A percentile compares a stretch with the other conserved stretches of the same genome.
phyloP scores from a whole-genome alignment of 2,329 filamentous ascomycete species.

The Dactylonectria macrodidyma region DNA sequence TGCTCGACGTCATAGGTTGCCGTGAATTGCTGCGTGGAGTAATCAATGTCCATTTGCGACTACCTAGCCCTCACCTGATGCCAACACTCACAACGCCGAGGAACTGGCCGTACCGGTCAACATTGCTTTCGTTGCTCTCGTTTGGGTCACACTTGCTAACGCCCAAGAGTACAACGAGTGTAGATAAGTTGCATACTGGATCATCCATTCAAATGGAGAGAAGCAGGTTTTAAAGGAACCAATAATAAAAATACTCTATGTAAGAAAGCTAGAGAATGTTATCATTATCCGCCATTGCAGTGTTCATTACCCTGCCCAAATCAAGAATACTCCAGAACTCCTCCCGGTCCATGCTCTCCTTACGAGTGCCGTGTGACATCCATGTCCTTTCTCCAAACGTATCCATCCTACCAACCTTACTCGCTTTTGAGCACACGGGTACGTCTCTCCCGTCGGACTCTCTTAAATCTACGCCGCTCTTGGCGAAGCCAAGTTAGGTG shows the following conservation, averaged over 20 bases:
- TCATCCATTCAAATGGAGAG: neutral
- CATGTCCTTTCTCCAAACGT: neutral
- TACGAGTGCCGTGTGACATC: conserved; percentile 5
- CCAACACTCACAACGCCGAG: neutral
- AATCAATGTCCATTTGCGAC: neutral
- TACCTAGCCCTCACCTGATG: neutral
- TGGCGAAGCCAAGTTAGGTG: neutral
- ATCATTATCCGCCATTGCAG: neutral
- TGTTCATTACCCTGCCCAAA: neutral
- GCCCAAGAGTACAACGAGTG: too few species aligned
- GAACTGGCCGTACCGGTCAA: neutral
- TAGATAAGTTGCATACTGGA: too few species aligned
- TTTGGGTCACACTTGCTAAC: too few species aligned
- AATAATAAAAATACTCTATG: neutral
- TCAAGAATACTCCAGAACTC: conserved; percentile 8
- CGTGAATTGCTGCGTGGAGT: neutral
- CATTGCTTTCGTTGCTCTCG: too few species aligned
- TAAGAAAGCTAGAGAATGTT: neutral
- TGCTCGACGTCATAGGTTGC: neutral
- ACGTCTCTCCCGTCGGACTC: neutral
- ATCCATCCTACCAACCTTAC: neutral
- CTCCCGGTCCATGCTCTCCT: neutral
- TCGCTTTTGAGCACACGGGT: neutral
- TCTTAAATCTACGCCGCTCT: conserved; percentile 1
- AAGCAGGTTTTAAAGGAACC: neutral